A percentile compares a stretch with the other conserved stretches of the same genome.
phyloP scores from a whole-genome alignment of 2,329 filamentous ascomycete species.

The Calonectria honghensis region DNA sequence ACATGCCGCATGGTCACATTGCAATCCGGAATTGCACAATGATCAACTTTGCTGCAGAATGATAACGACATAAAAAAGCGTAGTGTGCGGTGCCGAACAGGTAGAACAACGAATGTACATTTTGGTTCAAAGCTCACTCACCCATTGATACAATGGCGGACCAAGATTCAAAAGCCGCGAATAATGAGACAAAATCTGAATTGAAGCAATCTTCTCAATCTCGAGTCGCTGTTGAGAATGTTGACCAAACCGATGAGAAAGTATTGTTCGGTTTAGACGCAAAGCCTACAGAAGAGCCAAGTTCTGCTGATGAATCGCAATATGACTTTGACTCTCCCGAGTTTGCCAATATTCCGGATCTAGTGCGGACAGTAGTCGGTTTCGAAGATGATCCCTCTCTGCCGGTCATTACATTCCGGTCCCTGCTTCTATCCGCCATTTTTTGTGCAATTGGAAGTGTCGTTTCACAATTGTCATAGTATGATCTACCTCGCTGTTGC shows the following conservation, averaged over 20 bases:
- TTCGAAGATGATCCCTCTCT: slow-evolving; percentile 74
- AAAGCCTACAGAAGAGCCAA: no score
- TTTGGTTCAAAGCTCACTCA: not conserved
- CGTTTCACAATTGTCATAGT: slow-evolving; percentile 67
- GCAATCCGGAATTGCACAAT: slow-evolving; percentile 12
- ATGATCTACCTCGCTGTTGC: not conserved
- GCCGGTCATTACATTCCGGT: slow-evolving; percentile 76
- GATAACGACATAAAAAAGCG: slow-evolving; percentile 7
- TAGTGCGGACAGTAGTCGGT: slow-evolving; percentile 73
- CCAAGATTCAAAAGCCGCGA: not conserved
- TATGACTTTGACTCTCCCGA: slow-evolving; percentile 19
- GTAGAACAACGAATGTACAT: no score
- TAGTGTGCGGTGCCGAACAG: not conserved
- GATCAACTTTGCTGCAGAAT: not conserved
- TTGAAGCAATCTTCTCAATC: not conserved
- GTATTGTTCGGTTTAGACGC: not conserved
- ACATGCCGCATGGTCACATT: slow-evolving; percentile 16
- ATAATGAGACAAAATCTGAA: not conserved
- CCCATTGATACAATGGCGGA: not conserved
- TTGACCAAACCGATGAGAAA: slow-evolving; percentile 3
- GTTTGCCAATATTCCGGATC: slow-evolving; percentile 27
- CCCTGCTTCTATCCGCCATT: slow-evolving; percentile 72
- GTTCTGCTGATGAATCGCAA: not conserved
- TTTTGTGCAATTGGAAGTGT: slow-evolving; percentile 76
- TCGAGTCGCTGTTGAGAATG: not conserved